Evolutionary conservation across 2,329 filamentous ascomycete genomes (phyloP).

Genomic region (Colletotrichum sp.): DNA sequence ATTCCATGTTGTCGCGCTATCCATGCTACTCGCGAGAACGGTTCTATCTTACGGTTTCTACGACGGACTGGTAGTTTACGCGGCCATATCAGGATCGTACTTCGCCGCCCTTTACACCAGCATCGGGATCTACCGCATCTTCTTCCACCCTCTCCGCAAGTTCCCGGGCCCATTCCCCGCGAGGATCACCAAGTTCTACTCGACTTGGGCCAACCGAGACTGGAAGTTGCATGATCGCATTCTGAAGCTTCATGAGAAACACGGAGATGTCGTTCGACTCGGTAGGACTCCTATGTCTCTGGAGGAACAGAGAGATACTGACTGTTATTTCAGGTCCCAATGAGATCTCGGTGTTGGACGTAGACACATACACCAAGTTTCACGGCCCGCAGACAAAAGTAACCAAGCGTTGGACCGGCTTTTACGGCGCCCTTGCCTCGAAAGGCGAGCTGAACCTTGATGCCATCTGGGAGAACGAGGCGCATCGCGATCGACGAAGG

Average conservation of each 20-base stretch:
- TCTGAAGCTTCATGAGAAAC: constrained; percentile 4
- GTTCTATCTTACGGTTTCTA: neutral
- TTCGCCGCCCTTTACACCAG: constrained; percentile 28
- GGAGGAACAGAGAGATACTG: neutral
- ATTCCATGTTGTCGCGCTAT: neutral
- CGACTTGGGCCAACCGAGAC: neutral
- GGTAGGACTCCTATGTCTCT: constrained; percentile 2
- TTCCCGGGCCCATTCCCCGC: constrained; percentile 22
- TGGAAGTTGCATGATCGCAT: constrained; percentile 2
- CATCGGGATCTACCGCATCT: constrained; percentile 24
- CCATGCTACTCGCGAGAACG: neutral
- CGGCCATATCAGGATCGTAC: neutral
- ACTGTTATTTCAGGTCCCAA: constrained; percentile 20
- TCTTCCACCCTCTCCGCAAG: constrained; percentile 20
- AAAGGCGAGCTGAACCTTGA: constrained; percentile 27
- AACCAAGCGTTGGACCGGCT: constrained; percentile 21
- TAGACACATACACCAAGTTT: constrained; percentile 23
- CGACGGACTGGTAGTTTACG: neutral
- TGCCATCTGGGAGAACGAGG: constrained; percentile 20
- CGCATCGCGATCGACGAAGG: constrained; percentile 28
- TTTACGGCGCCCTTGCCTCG: constrained; percentile 23
- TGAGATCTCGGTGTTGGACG: constrained; percentile 22
- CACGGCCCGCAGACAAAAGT: constrained; percentile 26
- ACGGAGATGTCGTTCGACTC: constrained; percentile 23
- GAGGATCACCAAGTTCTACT: constrained; percentile 22